These are phyloP conservation scores for Aspergillus avenaceus DNA, from an alignment of 495 filamentous ascomycete species.

Conservation along the genomic window DNA sequence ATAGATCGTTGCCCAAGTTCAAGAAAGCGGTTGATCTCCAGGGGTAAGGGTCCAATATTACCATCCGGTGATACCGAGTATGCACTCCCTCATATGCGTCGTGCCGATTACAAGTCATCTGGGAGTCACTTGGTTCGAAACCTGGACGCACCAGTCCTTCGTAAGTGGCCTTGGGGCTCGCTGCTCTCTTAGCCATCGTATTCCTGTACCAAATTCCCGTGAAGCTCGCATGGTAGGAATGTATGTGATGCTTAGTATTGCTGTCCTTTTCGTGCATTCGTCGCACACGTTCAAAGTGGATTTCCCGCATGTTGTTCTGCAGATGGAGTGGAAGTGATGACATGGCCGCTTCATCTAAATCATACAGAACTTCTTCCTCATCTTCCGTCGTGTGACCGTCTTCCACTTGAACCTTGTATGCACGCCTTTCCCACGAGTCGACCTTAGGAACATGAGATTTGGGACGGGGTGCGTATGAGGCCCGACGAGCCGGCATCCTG, in stretches of 20 bases:
- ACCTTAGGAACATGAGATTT: neutral
- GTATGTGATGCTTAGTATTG: neutral
- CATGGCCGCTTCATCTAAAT: conserved; percentile 21
- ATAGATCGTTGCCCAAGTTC: neutral
- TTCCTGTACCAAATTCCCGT: conserved; percentile 13
- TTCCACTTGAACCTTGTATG: neutral
- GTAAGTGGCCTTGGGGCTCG: neutral
- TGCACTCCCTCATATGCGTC: neutral
- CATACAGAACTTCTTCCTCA: conserved; percentile 24
- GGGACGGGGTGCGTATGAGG: neutral
- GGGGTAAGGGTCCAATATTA: neutral
- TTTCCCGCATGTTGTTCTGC: conserved; percentile 22
- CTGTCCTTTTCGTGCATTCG: conserved; percentile 6
- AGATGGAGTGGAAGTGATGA: conserved; percentile 17
- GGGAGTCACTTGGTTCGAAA: neutral
- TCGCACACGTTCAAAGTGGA: conserved; percentile 19
- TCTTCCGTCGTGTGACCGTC: conserved; percentile 8
- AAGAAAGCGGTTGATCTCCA: neutral
- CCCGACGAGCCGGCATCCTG: too few relatives aligned
- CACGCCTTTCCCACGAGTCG: neutral
- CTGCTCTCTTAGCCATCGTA: conserved; percentile 6
- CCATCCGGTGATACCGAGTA: neutral
- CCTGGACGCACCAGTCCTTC: neutral
- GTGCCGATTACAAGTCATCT: neutral
- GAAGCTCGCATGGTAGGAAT: neutral